Evolutionary conservation across 108 stramenopile species (phyloP).

Genomic region (Cyclotella kingstonii): DNA sequence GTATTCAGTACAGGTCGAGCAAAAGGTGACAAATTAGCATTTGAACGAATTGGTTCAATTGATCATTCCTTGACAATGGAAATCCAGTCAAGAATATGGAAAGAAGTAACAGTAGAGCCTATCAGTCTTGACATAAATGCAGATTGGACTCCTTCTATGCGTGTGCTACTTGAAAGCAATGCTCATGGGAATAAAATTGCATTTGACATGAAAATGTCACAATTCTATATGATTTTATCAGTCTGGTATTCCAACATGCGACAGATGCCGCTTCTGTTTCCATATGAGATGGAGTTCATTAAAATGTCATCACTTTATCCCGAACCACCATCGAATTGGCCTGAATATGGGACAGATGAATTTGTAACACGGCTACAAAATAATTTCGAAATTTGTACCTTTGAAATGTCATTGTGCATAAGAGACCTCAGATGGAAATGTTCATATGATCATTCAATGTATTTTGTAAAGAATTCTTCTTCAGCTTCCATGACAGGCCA

Average conservation of each 20-base stretch:
- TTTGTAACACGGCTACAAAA: conserved; percentile 48
- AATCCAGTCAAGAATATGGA: conserved; percentile 51
- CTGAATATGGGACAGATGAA: conserved; percentile 72
- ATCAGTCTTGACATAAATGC: conserved; percentile 48
- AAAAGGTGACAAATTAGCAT: conserved; percentile 41
- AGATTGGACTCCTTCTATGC: conserved; percentile 62
- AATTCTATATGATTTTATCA: conserved; percentile 72
- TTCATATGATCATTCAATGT: conserved; percentile 54
- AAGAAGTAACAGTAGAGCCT: conserved; percentile 54
- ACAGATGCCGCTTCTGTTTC: conserved; percentile 76
- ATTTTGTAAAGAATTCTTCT: conserved; percentile 36
- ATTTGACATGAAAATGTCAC: conserved; percentile 68
- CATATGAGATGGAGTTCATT: conserved; percentile 46
- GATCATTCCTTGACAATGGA: conserved; percentile 15
- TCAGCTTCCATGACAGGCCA: conserved; percentile 19
- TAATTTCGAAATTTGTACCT: conserved; percentile 32
- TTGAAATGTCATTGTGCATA: conserved; percentile 49
- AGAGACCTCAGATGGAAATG: conserved; percentile 51
- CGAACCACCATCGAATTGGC: conserved; percentile 56
- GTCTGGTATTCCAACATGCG: conserved; percentile 86
- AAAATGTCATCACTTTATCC: conserved; percentile 34
- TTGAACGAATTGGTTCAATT: conserved; percentile 8
- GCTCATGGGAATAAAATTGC: conserved; percentile 13
- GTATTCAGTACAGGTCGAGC: conserved; percentile 42
- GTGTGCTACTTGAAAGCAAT: conserved; percentile 51